A percentile compares a stretch with the other conserved stretches of the same genome.
These are phyloP conservation scores for Rutstroemia sp. DNA, from an alignment of 2,329 filamentous ascomycete genomes.

Conservation along the genomic window DNA sequence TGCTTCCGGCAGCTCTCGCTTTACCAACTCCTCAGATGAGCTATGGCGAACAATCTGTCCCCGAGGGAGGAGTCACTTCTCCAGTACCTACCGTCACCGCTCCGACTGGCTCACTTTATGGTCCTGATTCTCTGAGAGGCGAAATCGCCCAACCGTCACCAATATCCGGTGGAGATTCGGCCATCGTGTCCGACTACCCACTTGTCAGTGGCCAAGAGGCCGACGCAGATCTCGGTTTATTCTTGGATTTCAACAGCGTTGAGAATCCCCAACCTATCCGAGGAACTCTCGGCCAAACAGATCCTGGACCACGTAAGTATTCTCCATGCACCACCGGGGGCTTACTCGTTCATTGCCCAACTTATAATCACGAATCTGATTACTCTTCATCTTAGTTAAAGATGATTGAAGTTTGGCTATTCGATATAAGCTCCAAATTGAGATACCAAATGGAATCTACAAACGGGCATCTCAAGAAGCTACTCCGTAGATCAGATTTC, in stretches of 20 bases:
- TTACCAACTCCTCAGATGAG: conserved; percentile 27
- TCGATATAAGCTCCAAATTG: too few relatives aligned
- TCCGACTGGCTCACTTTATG: conserved; percentile 35
- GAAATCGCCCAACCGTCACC: conserved; percentile 34
- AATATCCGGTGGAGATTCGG: conserved; percentile 33
- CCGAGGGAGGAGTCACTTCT: conserved; percentile 35
- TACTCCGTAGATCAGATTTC: background rate
- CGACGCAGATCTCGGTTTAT: conserved; percentile 42
- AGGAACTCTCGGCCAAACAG: conserved; percentile 39
- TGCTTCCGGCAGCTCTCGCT: conserved; percentile 12
- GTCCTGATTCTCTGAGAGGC: conserved; percentile 34
- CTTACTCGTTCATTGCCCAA: too few relatives aligned
- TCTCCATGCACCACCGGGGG: too few relatives aligned
- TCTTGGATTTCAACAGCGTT: conserved; percentile 45
- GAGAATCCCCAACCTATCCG: conserved; percentile 48
- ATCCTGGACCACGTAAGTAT: conserved; percentile 38
- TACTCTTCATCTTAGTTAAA: background rate
- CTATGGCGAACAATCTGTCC: conserved; percentile 37
- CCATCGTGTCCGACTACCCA: conserved; percentile 33
- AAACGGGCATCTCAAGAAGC: background rate
- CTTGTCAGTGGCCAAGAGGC: conserved; percentile 44
- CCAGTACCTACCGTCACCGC: conserved; percentile 34
- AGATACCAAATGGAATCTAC: too few relatives aligned
- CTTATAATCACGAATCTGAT: background rate
- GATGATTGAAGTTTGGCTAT: too few relatives aligned